A percentile compares a stretch with the other conserved stretches of the same genome.
Conservation (phyloP, 768 basidiomycete genomes). For the Cubamyces sp. region DNA sequence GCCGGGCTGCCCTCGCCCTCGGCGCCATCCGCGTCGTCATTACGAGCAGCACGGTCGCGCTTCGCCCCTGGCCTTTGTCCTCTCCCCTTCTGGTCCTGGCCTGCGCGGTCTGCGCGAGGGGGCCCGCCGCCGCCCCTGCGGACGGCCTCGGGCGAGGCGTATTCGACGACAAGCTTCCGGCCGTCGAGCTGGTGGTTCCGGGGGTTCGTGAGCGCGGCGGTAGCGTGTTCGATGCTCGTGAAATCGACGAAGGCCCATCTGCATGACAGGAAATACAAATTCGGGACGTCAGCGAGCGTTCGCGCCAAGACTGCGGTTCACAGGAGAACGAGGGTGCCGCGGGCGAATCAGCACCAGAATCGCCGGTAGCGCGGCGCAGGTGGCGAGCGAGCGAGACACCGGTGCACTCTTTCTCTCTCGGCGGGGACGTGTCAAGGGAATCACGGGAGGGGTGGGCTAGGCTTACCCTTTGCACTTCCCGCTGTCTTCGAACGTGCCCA, state of each 20-base stretch:
- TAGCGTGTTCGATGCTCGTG: constrained; percentile 75
- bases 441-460: constrained; percentile 28
- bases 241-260: constrained; percentile 98
- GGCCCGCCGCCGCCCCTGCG: constrained; percentile 64
- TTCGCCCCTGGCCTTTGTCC: constrained; percentile 1
- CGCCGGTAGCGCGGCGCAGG: no score
- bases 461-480: constrained; percentile 92
- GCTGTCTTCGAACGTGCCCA: constrained; percentile 96
- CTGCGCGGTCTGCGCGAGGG: constrained; percentile 20
- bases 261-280: constrained; percentile 6
- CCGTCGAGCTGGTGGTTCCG: constrained; percentile 86
- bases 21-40: constrained; percentile 20
- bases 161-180: constrained; percentile 84
- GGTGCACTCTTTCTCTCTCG: not conserved
- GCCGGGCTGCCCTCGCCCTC: constrained; percentile 28
- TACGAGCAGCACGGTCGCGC: constrained; percentile 9
- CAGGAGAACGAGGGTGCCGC: not conserved
- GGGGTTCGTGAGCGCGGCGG: constrained; percentile 77
- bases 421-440: not conserved
- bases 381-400: no score
- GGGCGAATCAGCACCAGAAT: not conserved
- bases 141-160: constrained; percentile 87
- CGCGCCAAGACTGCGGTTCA: not conserved
- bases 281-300: not conserved
- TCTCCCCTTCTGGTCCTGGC: constrained; percentile 7